These are phyloP conservation scores for Gypsophila paniculata DNA, from an alignment of 179 eudicot species.

Conservation along the genomic window DNA sequence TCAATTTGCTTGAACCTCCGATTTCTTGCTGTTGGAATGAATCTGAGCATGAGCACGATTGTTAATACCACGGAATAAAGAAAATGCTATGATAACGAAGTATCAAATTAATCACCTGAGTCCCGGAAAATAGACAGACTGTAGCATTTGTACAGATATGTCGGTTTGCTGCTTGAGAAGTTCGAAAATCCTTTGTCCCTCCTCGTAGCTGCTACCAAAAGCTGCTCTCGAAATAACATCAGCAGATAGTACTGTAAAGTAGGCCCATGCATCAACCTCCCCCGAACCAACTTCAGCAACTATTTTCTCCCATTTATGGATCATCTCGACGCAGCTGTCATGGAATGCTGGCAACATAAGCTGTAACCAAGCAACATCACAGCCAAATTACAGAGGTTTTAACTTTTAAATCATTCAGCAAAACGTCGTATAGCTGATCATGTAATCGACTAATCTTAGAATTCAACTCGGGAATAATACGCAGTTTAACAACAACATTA, in stretches of 20 bases:
- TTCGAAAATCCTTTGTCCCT: slow-evolving; percentile 25
- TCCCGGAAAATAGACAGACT: slow-evolving; percentile 29
- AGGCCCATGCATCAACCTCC: slow-evolving; percentile 23
- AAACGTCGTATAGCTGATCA: too few species aligned
- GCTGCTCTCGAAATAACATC: slow-evolving; percentile 36
- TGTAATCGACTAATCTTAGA: too few species aligned
- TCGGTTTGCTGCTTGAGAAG: slow-evolving; percentile 24
- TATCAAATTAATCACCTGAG: slow-evolving; percentile 12
- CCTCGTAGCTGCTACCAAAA: slow-evolving; percentile 32
- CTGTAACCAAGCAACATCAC: slow-evolving; percentile 22
- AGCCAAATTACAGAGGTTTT: too few species aligned
- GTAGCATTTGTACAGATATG: slow-evolving; percentile 11
- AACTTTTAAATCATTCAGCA: too few species aligned
- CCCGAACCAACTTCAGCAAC: slow-evolving; percentile 12
- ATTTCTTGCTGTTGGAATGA: slow-evolving; percentile 25
- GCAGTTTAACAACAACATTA: too few species aligned
- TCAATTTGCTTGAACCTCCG: slow-evolving; percentile 23
- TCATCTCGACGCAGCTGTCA: slow-evolving; percentile 28
- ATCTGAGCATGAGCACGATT: neutral
- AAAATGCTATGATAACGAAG: neutral
- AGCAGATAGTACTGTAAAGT: slow-evolving; percentile 21
- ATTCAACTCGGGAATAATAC: too few species aligned
- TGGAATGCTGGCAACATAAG: slow-evolving; percentile 34
- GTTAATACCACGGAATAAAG: too few species aligned
- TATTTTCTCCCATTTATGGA: slow-evolving; percentile 23